Evolutionary conservation across 805 yeast genomes (phyloP).

Genomic region (Candida oleophila): DNA sequence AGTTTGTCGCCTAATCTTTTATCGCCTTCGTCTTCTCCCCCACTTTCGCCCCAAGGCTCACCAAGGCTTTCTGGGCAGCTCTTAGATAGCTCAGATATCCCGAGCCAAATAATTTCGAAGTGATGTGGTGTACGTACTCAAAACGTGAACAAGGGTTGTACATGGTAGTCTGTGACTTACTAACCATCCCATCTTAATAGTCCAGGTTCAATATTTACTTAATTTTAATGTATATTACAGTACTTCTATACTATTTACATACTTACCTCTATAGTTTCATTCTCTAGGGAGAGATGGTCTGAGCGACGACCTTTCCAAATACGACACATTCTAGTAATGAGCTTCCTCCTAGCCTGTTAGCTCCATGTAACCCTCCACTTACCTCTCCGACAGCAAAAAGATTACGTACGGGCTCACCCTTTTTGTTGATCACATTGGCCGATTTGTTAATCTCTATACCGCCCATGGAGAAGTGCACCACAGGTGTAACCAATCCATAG

Average conservation of each 20-base stretch:
- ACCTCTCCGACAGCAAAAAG: slow-evolving; percentile 67
- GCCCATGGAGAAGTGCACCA: slow-evolving; percentile 38
- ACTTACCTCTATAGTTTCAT: neutral
- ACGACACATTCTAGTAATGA: slow-evolving; percentile 61
- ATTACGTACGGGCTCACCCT: slow-evolving; percentile 37
- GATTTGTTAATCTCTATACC: slow-evolving; percentile 21
- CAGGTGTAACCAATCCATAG: slow-evolving; percentile 58
- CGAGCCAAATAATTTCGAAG: neutral
- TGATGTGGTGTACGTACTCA: neutral
- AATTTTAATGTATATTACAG: neutral
- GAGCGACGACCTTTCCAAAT: slow-evolving; percentile 54
- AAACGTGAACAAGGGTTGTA: neutral
- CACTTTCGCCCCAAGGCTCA: neutral
- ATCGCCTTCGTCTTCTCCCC: neutral
- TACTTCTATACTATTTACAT: neutral
- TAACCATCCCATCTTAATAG: neutral
- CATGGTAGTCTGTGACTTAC: neutral
- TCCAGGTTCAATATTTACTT: neutral
- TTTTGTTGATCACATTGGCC: slow-evolving; percentile 19
- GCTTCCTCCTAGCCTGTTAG: slow-evolving; percentile 59
- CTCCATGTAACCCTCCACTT: slow-evolving; percentile 70
- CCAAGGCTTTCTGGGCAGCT: neutral
- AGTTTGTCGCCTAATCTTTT: neutral
- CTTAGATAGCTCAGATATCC: neutral
- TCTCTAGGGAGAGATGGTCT: neutral